phyloP scores from a whole-genome alignment of 2,329 filamentous ascomycete species.

The Sporothrix humicola region DNA sequence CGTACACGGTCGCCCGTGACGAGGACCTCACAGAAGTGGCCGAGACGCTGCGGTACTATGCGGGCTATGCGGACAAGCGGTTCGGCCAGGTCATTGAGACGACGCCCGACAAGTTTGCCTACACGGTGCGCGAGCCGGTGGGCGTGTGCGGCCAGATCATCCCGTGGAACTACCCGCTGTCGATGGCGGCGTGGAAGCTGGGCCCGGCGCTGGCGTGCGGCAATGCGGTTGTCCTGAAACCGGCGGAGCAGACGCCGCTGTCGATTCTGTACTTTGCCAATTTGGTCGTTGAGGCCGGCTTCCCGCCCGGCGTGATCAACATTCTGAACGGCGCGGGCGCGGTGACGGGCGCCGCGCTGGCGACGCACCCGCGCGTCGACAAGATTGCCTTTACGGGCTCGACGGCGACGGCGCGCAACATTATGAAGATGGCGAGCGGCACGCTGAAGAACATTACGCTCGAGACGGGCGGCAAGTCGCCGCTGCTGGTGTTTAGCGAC shows the following conservation, averaged over 20 bases:
- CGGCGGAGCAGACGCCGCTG: conserved; percentile 68
- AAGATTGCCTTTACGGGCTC: conserved; percentile 79
- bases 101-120: conserved; percentile 65
- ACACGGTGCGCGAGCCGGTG: conserved; percentile 71
- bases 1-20: conserved; percentile 42
- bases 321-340: conserved; percentile 71
- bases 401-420: conserved; percentile 67
- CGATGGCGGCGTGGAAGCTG: conserved; percentile 75
- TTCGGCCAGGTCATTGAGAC: conserved; percentile 73
- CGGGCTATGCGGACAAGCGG: conserved; percentile 73
- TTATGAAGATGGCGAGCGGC: conserved; percentile 69
- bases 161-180: conserved; percentile 75
- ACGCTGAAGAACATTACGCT: conserved; percentile 66
- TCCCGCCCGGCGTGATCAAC: conserved; percentile 76
- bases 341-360: conserved; percentile 69
- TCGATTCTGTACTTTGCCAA: conserved; percentile 65
- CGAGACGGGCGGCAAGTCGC: conserved; percentile 65
- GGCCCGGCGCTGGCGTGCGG: conserved; percentile 68
- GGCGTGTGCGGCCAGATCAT: conserved; percentile 74
- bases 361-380: conserved; percentile 67
- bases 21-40: conserved; percentile 37
- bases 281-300: conserved; percentile 72
- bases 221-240: conserved; percentile 66
- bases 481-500: conserved; percentile 64
- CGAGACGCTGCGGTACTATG: conserved; percentile 70